Conservation (phyloP, 768 basidiomycete species). For the Russula emetica region DNA sequence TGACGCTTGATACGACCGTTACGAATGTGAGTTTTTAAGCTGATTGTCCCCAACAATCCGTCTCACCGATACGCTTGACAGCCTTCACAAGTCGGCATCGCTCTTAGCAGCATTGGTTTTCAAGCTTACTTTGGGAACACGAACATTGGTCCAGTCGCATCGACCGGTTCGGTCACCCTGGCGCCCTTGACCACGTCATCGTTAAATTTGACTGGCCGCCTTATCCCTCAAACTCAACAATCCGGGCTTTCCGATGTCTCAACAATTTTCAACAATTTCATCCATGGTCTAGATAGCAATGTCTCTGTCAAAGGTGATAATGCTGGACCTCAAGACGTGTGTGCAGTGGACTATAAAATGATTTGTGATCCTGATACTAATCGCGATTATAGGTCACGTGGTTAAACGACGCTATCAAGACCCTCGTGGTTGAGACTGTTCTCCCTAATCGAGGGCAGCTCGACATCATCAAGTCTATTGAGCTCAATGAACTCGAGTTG, state of each 20-base stretch:
- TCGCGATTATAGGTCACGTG: constrained; percentile 51
- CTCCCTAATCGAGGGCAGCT: constrained; percentile 61
- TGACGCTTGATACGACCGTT: constrained; percentile 57
- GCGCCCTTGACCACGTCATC: constrained; percentile 49
- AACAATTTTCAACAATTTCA: constrained; percentile 63
- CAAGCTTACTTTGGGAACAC: constrained; percentile 49
- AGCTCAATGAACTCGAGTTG: constrained; percentile 54
- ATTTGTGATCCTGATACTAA: constrained; percentile 4
- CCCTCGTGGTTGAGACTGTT: constrained; percentile 51
- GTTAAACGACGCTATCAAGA: constrained; percentile 68
- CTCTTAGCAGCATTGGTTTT: constrained; percentile 58
- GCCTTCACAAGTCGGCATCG: constrained; percentile 74
- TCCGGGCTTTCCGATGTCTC: constrained; percentile 58
- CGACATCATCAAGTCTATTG: constrained; percentile 60
- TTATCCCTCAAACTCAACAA: constrained; percentile 54
- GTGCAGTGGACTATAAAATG: constrained; percentile 21
- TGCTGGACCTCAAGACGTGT: constrained; percentile 54
- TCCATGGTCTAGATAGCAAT: constrained; percentile 60
- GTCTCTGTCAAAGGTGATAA: constrained; percentile 56
- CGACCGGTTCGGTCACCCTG: constrained; percentile 48
- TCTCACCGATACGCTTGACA: constrained; percentile 31
- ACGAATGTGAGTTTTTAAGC: constrained; percentile 47
- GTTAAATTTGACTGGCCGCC: constrained; percentile 55
- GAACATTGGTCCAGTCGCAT: constrained; percentile 57
- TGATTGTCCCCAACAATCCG: neutral